Conservation (phyloP, 345 rosid species). For the Cochlearia excelsa region DNA sequence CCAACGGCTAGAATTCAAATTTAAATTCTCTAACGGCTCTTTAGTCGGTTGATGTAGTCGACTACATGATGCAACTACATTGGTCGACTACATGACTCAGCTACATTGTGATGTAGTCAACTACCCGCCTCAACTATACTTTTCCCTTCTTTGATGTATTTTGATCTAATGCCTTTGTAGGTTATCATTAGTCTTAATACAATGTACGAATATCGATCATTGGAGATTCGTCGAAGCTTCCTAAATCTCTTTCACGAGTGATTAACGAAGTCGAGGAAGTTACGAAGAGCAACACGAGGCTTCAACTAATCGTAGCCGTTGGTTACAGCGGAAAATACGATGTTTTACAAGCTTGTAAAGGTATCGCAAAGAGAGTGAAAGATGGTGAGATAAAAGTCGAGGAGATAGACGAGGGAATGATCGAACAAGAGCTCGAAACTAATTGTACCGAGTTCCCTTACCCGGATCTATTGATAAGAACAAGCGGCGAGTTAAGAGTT, state of each 20-base stretch:
- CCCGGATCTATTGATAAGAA: constrained; percentile 73
- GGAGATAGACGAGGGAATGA: constrained; percentile 53
- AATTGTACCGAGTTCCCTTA: constrained; percentile 58
- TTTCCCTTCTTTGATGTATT: too few species aligned
- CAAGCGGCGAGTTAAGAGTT: constrained; percentile 71
- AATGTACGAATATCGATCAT: constrained; percentile 44
- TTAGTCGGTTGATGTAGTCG: too few species aligned
- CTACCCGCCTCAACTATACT: too few species aligned
- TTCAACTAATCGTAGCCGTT: constrained; percentile 68
- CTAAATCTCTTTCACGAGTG: constrained; percentile 39
- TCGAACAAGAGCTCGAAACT: constrained; percentile 64
- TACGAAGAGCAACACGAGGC: constrained; percentile 46
- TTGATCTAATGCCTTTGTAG: too few species aligned
- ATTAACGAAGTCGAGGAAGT: constrained; percentile 48
- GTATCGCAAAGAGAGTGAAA: constrained; percentile 52
- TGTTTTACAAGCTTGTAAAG: constrained; percentile 61
- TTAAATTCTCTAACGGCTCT: too few species aligned
- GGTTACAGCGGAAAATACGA: constrained; percentile 78
- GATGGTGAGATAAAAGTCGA: constrained; percentile 46
- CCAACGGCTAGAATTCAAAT: too few species aligned
- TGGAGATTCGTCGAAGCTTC: constrained; percentile 63
- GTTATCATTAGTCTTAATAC: too few species aligned
- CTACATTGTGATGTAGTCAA: too few species aligned
- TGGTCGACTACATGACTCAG: too few species aligned
- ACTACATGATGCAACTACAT: too few species aligned